These are phyloP conservation scores for Solanum piurae DNA, from an alignment of 257 asterid species.

Conservation along the genomic window DNA sequence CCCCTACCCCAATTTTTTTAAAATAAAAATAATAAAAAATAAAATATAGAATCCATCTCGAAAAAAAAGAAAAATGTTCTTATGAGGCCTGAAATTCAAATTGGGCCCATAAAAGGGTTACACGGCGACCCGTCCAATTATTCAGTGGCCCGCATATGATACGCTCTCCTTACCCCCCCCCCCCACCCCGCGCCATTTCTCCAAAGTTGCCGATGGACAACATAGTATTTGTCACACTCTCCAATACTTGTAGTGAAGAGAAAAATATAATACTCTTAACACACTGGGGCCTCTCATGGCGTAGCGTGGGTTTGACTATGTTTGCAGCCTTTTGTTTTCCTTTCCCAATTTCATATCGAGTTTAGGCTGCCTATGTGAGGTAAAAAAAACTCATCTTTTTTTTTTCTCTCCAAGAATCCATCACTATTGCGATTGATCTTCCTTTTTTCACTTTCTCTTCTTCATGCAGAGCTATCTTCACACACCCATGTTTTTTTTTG, in stretches of 20 bases:
- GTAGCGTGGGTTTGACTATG: conserved; percentile 2
- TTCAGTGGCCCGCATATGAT: neutral
- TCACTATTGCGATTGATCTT: neutral
- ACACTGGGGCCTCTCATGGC: neutral
- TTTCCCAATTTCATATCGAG: neutral
- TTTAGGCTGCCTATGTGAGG: neutral
- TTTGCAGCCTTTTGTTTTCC: neutral
- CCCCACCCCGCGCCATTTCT: neutral
- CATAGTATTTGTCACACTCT: neutral
- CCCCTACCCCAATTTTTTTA: too few relatives aligned
- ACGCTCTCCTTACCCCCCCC: neutral
- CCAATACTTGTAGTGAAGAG: neutral
- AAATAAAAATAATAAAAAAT: too few relatives aligned
- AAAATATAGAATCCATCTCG: too few relatives aligned
- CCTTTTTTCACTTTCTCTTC: neutral
- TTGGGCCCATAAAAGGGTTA: neutral
- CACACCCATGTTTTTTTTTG: neutral
- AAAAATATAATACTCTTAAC: neutral
- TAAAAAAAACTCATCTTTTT: neutral
- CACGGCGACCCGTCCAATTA: neutral
- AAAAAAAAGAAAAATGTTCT: neutral
- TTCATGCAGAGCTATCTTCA: neutral
- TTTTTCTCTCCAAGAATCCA: neutral
- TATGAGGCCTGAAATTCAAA: neutral
- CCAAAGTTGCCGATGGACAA: neutral